phyloP scores from a whole-genome alignment of 2,329 filamentous ascomycete genomes.

The Cladosporium cucumerinum region DNA sequence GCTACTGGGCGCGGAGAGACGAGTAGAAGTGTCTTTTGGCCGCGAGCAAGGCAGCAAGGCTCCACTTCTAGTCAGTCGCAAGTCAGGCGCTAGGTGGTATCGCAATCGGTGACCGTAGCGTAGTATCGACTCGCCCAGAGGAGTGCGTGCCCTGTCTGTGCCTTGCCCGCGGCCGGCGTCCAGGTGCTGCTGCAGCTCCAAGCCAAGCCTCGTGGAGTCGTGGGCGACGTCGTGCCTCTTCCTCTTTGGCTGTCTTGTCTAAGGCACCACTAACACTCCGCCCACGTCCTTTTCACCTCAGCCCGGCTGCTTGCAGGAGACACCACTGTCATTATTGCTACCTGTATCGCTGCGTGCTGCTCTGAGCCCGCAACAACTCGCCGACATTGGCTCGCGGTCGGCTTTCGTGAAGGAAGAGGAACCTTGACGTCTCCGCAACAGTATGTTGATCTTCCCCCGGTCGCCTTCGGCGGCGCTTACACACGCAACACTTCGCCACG shows the following conservation, averaged over 20 bases:
- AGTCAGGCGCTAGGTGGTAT: constrained; percentile 11
- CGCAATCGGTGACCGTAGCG: constrained; percentile 14
- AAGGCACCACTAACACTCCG: background rate
- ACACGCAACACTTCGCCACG: background rate
- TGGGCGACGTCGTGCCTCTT: constrained; percentile 12
- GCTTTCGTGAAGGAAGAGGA: constrained; percentile 8
- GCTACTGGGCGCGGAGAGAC: background rate
- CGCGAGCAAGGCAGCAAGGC: background rate
- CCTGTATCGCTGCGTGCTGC: background rate
- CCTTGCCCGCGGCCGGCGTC: constrained; percentile 7
- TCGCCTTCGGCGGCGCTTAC: background rate
- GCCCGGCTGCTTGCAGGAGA: constrained; percentile 7
- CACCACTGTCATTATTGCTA: constrained; percentile 15
- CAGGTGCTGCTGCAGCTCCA: background rate
- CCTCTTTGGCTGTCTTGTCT: constrained; percentile 1
- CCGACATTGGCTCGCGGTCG: constrained; percentile 13
- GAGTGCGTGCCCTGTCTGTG: background rate
- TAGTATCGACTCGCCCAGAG: constrained; percentile 2
- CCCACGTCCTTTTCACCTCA: background rate
- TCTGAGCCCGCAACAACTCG: constrained; percentile 1
- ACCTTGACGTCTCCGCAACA: constrained; percentile 13
- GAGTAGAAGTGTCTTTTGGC: background rate
- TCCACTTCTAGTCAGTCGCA: constrained; percentile 3
- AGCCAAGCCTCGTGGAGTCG: constrained; percentile 15
- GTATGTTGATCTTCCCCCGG: constrained; percentile 2